Evolutionary conservation across 441 rosid species (phyloP).

Genomic region (Brassica balearica): DNA sequence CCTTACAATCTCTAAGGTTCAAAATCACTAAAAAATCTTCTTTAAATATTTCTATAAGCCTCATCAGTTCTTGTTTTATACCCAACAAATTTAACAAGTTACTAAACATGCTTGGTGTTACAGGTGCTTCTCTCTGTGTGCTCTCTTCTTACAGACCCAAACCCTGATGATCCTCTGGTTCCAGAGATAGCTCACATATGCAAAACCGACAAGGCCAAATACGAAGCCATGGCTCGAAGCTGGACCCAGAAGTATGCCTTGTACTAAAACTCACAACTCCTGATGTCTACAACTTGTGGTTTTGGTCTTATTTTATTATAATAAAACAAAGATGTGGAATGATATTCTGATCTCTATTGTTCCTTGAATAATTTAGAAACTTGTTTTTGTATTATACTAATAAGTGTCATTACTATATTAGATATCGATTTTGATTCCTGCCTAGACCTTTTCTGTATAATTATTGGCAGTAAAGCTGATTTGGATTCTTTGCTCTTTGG

Average conservation of each 20-base stretch:
- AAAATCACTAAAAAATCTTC: neutral
- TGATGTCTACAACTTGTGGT: conserved; percentile 20
- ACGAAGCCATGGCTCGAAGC: conserved; percentile 67
- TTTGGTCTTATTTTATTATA: conserved; percentile 35
- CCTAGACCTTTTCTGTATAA: neutral
- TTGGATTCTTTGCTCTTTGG: conserved; percentile 16
- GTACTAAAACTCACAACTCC: conserved; percentile 38
- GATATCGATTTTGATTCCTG: conserved; percentile 16
- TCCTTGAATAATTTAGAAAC: conserved; percentile 18
- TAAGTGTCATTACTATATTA: conserved; percentile 22
- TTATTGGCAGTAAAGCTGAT: conserved; percentile 8
- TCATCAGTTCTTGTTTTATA: neutral
- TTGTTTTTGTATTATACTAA: conserved; percentile 14
- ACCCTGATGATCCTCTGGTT: conserved; percentile 73
- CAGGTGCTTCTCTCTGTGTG: conserved; percentile 72
- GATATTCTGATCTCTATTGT: conserved; percentile 13
- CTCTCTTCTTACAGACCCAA: conserved; percentile 76
- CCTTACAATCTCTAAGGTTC: conserved; percentile 69
- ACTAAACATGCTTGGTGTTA: conserved; percentile 22
- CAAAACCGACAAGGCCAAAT: conserved; percentile 63
- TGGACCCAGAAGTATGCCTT: conserved; percentile 83
- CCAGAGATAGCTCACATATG: conserved; percentile 77
- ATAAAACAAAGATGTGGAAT: conserved; percentile 24
- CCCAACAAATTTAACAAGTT: neutral
- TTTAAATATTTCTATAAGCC: neutral